Percentiles rank a stretch among this genome's conserved stretches.
Conservation (phyloP, 108 stramenopile species). For the Nannochloropsis salina region DNA sequence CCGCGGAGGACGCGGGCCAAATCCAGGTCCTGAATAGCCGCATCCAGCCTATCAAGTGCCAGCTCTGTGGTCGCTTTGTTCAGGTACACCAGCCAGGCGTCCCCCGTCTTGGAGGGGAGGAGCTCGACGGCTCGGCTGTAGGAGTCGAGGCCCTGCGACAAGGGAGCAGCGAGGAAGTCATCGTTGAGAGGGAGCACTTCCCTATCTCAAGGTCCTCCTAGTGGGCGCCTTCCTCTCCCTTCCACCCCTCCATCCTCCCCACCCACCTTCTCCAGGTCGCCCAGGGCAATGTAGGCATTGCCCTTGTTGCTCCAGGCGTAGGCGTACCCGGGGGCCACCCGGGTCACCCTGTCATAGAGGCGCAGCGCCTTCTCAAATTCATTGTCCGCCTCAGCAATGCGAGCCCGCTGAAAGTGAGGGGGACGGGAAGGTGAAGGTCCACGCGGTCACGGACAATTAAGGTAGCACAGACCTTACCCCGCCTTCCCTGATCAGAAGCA, state of each 20-base stretch:
- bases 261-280: constrained; percentile 29
- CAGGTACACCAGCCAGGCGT: neutral
- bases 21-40: constrained; percentile 35
- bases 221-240: constrained; percentile 22
- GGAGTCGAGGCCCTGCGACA: neutral
- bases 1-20: constrained; percentile 30
- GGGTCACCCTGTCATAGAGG: constrained; percentile 22
- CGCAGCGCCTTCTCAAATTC: neutral
- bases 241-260: constrained; percentile 24
- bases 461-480: too few relatives aligned
- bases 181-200: neutral
- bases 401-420: neutral
- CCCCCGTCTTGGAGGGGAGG: constrained; percentile 1
- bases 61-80: constrained; percentile 33
- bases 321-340: constrained; percentile 43
- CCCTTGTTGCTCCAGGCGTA: constrained; percentile 46
- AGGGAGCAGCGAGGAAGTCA: neutral
- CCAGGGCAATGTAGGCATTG: constrained; percentile 38
- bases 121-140: neutral
- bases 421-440: too few relatives aligned
- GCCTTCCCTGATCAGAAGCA: too few relatives aligned
- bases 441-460: too few relatives aligned
- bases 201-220: neutral
- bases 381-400: neutral
- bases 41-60: constrained; percentile 30